phyloP scores from a whole-genome alignment of 371 early-diverging fungal species.

The Mortierella sp. region DNA sequence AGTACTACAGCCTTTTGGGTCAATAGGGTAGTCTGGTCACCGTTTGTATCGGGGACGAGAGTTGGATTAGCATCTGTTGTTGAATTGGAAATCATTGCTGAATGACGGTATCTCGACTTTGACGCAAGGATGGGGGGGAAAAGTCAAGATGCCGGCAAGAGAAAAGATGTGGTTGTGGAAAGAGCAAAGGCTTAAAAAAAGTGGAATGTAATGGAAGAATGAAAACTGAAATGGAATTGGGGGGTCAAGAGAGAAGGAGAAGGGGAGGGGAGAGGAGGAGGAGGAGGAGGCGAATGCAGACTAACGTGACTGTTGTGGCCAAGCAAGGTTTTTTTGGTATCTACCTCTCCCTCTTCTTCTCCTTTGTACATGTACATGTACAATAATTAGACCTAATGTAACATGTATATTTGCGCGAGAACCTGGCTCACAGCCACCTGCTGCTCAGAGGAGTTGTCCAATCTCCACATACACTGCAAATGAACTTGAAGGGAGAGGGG shows the following conservation, averaged over 20 bases:
- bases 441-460: constrained; percentile 37
- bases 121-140: neutral
- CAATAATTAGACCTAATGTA: no score
- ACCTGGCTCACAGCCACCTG: constrained; percentile 21
- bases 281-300: neutral
- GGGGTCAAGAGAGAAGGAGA: neutral
- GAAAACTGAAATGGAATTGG: neutral
- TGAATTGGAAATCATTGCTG: constrained; percentile 32
- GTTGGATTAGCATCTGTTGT: constrained; percentile 7
- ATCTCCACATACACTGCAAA: constrained; percentile 36
- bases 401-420: constrained; percentile 10
- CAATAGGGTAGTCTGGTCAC: neutral
- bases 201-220: neutral
- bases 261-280: neutral
- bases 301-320: constrained; percentile 1
- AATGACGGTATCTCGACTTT: neutral
- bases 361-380: no score
- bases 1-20: neutral
- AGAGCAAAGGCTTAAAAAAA: neutral
- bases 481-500: constrained; percentile 19
- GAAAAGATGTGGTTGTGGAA: neutral
- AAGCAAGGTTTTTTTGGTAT: neutral
- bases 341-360: constrained; percentile 12
- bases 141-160: neutral
- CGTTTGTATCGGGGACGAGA: constrained; percentile 10